Base-by-base conservation (phyloP, 768 basidiomycete genomes). In the Leccinellum rugosiceps region DNA sequence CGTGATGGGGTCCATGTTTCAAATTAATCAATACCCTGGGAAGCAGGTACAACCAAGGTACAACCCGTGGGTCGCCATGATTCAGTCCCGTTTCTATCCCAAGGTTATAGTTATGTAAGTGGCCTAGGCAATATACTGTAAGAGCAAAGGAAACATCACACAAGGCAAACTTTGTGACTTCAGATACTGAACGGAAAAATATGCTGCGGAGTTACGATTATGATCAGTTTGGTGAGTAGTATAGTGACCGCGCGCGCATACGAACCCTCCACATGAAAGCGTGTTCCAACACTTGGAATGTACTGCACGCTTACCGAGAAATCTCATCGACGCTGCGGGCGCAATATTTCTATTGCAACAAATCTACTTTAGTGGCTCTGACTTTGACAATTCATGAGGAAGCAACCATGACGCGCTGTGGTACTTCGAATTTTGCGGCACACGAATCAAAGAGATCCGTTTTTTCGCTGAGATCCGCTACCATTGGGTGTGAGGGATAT, bases 401-500 rank as follows among this genome's bases (percentile, higher is more conserved):
- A 47, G 49, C 49, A 4, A 44, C 65, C 14, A 75, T 68, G 23
- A 77, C 82, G 46, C 79, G 68, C 9, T 83, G 76, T 26, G 90
- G 88, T 21, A 89, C 79, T 46, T 69, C 66, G 72, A 83, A 90
- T 56, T 81, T 85, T n/a, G 79, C 70, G 5, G 80, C 81, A 32
- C 77, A 73, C 34, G 77, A 72, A 64, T 92, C 90, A 64, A 94
- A 94, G 47, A 83, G 65, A 1, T 75, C 76, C 2, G 81, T 79
- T 73, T 89, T 91, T 49, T 77, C 69, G 19, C 72, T 65, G n/a
- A 90, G 71, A 58, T 90, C 87, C 9, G 70, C 63, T 14, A 88
- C 86, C 57, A 89, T 68, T n/a, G 88, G 88, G 74, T 92, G 87
- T 6, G 75, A 70, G 8, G 90, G 84, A 61, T 87, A 77, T 58